Percentiles rank a stretch among this genome's conserved stretches.
phyloP scores from a whole-genome alignment of 306 rosid genomes.

The Fragaria ananassa region DNA sequence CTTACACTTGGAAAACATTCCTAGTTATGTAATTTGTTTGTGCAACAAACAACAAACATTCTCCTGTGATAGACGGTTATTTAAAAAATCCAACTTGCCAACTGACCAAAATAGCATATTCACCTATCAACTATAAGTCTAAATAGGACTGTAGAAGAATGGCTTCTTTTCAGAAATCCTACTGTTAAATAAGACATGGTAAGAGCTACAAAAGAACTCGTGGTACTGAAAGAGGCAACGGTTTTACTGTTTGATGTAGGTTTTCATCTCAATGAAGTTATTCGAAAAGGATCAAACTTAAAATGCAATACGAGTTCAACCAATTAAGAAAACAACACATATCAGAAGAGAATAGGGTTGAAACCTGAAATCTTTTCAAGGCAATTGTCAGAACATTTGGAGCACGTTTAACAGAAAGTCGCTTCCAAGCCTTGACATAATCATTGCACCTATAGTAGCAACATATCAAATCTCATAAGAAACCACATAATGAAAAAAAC shows the following conservation, averaged over 20 bases:
- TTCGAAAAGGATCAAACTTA: background rate
- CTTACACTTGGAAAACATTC: background rate
- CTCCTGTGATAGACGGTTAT: background rate
- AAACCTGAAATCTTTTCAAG: constrained; percentile 97
- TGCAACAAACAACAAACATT: background rate
- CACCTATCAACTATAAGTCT: background rate
- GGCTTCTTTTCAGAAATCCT: background rate
- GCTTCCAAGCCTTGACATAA: constrained; percentile 93
- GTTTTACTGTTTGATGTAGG: background rate
- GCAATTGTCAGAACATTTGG: constrained; percentile 95
- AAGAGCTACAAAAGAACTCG: background rate
- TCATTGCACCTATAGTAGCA: constrained; percentile 79
- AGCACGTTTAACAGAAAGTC: constrained; percentile 73
- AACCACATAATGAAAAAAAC: background rate
- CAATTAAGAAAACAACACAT: constrained; percentile 13
- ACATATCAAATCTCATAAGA: constrained; percentile 19
- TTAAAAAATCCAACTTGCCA: background rate
- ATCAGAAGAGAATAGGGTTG: constrained; percentile 25
- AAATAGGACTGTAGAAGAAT: background rate
- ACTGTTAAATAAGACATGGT: background rate
- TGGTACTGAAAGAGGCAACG: background rate
- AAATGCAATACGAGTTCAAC: background rate
- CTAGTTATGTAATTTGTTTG: background rate
- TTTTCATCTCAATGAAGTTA: background rate
- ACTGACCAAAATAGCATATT: background rate